Evolutionary conservation across 495 filamentous ascomycete species (phyloP), one percentile per base, ranked within the genome.

Genomic region (Rostrohypoxylon terebratum): DNA sequence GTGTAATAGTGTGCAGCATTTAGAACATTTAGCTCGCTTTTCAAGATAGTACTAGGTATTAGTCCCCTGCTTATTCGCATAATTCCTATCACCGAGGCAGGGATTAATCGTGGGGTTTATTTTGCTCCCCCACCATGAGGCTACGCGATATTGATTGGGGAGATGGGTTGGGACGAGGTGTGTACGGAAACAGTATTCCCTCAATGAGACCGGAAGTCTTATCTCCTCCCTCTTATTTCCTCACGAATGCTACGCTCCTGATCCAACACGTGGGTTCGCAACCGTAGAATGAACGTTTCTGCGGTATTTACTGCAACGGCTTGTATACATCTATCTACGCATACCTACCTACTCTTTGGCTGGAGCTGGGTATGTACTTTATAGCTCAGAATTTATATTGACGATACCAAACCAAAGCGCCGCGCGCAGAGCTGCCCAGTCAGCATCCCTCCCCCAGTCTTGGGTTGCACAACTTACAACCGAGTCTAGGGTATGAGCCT

Each of bases 241-340:
- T 67, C 63, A 33, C 72, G 72, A 74, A 74, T 74, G 63, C 23
- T 74, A 59, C 45, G 51, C 63, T 69, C 31, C n/a, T 40, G 34
- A 71, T 74, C 68, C 25, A 50, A 53, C 72, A 74, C 72, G 72
- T 74, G 72, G 34, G 66, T 21, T 64, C 34, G 44, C 44, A 28
- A 51, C 45, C 23, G 42, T 40, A 34, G 51, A 50, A 38, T n/a
- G 13, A 33, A 47, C 48, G 36, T 25, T 62, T 59, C 48, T 69
- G 71, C 61, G 66, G 61, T 68, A 69, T 73, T 73, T 73, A 69
- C 47, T 57, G 55, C 33, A 31, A 63, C 21, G 42, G 25, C 36
- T 40, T 45, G 14, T 21, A 6, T 34, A 58, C 23, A 7, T 63
- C 11, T 40, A 14, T 33, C 31, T 18, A 45, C 38, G 13, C 4